These are phyloP conservation scores for Dioszegia hungarica DNA, from an alignment of 768 basidiomycete species.

Conservation along the genomic window DNA sequence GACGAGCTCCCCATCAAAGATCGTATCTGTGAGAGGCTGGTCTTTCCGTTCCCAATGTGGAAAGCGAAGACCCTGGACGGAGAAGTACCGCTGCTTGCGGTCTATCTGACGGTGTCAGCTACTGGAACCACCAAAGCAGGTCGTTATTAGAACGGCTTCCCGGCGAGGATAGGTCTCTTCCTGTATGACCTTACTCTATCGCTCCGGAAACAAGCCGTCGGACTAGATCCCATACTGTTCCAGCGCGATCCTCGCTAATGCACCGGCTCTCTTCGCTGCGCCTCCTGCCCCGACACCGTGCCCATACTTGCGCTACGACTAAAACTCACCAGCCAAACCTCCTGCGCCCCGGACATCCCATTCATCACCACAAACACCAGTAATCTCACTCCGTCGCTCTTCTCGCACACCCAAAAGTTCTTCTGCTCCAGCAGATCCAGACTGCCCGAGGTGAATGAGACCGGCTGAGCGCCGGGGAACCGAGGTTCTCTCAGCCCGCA, in stretches of 20 bases:
- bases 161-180: too few relatives aligned
- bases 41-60: constrained; percentile 75
- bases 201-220: too few relatives aligned
- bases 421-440: constrained; percentile 70
- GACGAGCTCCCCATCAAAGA: constrained; percentile 92
- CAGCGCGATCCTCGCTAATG: too few relatives aligned
- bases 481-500: constrained; percentile 22
- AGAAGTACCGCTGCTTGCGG: constrained; percentile 80
- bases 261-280: too few relatives aligned
- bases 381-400: constrained; percentile 91
- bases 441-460: constrained; percentile 73
- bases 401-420: constrained; percentile 99
- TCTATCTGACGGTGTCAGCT: constrained; percentile 66
- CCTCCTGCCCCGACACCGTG: not conserved
- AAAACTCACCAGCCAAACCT: constrained; percentile 68
- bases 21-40: constrained; percentile 66
- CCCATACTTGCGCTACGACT: not conserved
- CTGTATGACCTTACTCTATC: too few relatives aligned
- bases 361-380: constrained; percentile 72
- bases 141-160: too few relatives aligned
- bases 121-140: too few relatives aligned
- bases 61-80: constrained; percentile 72
- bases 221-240: too few relatives aligned
- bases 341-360: constrained; percentile 52
- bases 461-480: constrained; percentile 93